Conservation (phyloP, 1,284 basidiomycete genomes). For the Stereum hirsutum region DNA sequence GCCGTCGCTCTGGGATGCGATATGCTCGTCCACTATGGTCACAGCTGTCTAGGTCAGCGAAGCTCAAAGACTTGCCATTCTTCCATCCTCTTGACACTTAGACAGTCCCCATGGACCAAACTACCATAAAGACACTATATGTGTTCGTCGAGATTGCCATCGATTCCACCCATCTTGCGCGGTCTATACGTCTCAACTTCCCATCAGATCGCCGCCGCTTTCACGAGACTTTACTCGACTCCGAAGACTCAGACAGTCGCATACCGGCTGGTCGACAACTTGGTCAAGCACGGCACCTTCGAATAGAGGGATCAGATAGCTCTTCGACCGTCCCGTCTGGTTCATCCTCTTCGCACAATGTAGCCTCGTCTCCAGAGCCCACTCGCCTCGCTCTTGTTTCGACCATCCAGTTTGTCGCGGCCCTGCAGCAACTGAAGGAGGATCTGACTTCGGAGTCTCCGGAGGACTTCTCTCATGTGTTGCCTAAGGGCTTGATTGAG, state of each 20-base stretch:
- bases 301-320: conserved; percentile 39
- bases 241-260: conserved; percentile 36
- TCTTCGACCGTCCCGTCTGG: not conserved
- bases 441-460: conserved; percentile 44
- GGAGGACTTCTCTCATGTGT: not conserved
- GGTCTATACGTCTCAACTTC: conserved; percentile 88
- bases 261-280: conserved; percentile 49
- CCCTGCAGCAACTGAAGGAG: conserved; percentile 80
- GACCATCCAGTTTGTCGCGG: conserved; percentile 92
- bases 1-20: conserved; percentile 95
- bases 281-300: conserved; percentile 38
- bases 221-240: conserved; percentile 43
- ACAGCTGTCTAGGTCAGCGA: conserved; percentile 85
- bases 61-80: not conserved
- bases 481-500: conserved; percentile 12
- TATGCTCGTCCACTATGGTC: conserved; percentile 98
- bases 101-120: conserved; percentile 90
- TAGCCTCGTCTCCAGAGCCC: conserved; percentile 16
- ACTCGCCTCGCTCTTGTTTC: conserved; percentile 86
- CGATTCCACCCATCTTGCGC: conserved; percentile 75
- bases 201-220: conserved; percentile 67
- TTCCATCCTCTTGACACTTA: not conserved
- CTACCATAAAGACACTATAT: conserved; percentile 92
- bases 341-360: conserved; percentile 4
- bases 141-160: conserved; percentile 97